These are phyloP conservation scores for Camelina laxa DNA, from an alignment of 345 rosid species.

Conservation along the genomic window DNA sequence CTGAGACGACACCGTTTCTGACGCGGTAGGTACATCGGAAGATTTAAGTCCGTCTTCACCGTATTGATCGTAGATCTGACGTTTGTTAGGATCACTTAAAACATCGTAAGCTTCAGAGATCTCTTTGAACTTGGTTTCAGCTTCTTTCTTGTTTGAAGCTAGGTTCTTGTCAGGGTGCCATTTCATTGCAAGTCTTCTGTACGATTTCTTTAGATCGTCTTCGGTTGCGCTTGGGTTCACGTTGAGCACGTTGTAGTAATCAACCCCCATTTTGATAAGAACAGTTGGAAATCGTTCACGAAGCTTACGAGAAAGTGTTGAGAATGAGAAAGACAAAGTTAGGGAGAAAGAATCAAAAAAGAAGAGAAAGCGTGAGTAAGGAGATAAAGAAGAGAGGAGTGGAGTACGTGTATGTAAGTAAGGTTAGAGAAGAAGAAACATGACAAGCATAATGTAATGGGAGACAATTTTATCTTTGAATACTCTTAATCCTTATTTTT, in stretches of 20 bases:
- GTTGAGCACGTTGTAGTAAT: conserved; percentile 81
- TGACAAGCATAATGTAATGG: conserved; percentile 25
- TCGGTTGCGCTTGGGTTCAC: conserved; percentile 67
- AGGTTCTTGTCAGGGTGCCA: conserved; percentile 98
- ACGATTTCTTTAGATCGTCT: conserved; percentile 78
- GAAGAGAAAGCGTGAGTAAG: conserved; percentile 16
- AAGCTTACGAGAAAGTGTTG: neutral
- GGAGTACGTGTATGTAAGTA: conserved; percentile 36
- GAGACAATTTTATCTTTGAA: neutral
- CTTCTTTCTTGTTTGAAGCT: conserved; percentile 57
- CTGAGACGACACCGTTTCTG: conserved; percentile 37
- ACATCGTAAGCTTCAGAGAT: conserved; percentile 90
- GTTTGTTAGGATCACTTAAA: conserved; percentile 71
- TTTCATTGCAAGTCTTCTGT: conserved; percentile 73
- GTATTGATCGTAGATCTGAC: conserved; percentile 81
- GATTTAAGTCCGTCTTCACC: conserved; percentile 76
- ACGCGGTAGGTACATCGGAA: conserved; percentile 50
- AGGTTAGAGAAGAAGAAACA: conserved; percentile 33
- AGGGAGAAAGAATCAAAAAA: conserved; percentile 2
- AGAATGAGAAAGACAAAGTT: neutral
- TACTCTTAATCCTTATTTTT: neutral
- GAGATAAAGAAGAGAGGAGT: neutral
- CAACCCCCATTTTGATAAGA: conserved; percentile 66
- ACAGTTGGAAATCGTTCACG: neutral
- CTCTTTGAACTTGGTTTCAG: conserved; percentile 86